Evolutionary conservation across 345 rosid species (phyloP), one percentile per base, ranked within the genome.

Genomic region (Crucihimalaya himalaica): DNA sequence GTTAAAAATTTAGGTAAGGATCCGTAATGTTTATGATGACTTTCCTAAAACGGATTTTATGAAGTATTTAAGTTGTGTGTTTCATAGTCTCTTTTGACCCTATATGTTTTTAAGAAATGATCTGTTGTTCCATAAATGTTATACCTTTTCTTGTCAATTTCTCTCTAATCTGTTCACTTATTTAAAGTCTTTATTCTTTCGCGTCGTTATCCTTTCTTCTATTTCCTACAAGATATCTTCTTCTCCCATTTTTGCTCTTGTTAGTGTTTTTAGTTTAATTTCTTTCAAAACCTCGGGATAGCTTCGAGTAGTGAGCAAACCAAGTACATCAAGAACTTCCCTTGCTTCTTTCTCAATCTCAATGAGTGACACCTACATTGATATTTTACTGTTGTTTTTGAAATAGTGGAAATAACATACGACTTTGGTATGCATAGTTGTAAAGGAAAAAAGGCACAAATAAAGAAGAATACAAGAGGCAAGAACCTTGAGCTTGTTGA

Each of bases 41-140:
- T n/a, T n/a, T n/a, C n/a, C n/a, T n/a, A n/a, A n/a, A n/a, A n/a
- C n/a, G n/a, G n/a, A n/a, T n/a, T n/a, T n/a, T n/a, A n/a, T n/a
- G n/a, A n/a, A n/a, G n/a, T n/a, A n/a, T n/a, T n/a, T n/a, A n/a
- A n/a, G n/a, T n/a, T n/a, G n/a, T n/a, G n/a, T n/a, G n/a, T n/a
- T n/a, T n/a, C n/a, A n/a, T n/a, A n/a, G n/a, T n/a, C n/a, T n/a
- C n/a, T n/a, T n/a, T n/a, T n/a, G n/a, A n/a, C n/a, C n/a, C n/a
- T n/a, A n/a, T n/a, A n/a, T n/a, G n/a, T n/a, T n/a, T n/a, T n/a
- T n/a, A n/a, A n/a, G n/a, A n/a, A n/a, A n/a, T n/a, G n/a, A n/a
- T n/a, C n/a, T n/a, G n/a, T n/a, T n/a, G n/a, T n/a, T 94, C 97
- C 98, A 91, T 89, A 0, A 94, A 82, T 1, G 90, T 92, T 78